These are phyloP conservation scores for Litchi chinensis DNA, from an alignment of 345 rosid genomes.

Conservation along the genomic window DNA sequence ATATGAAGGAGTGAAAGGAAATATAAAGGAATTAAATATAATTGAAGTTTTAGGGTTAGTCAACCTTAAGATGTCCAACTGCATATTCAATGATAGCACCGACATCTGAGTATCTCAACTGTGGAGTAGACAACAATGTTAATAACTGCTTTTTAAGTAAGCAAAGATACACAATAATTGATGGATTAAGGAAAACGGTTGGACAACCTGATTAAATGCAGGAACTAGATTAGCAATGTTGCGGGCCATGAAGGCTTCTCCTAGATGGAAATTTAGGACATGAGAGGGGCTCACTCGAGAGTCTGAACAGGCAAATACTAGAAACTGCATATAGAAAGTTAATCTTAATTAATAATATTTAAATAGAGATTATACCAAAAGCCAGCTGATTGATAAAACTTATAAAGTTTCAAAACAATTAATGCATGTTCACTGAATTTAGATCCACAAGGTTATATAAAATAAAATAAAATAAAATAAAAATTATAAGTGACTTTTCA, in stretches of 20 bases:
- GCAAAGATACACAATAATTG: too few relatives aligned
- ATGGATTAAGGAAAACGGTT: not conserved
- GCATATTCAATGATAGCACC: slow-evolving; percentile 35
- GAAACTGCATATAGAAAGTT: slow-evolving; percentile 7
- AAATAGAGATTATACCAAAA: not conserved
- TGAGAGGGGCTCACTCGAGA: slow-evolving; percentile 57
- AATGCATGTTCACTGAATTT: too few relatives aligned
- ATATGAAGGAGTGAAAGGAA: not conserved
- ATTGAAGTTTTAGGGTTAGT: not conserved
- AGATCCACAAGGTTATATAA: too few relatives aligned
- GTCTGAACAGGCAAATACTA: slow-evolving; percentile 54
- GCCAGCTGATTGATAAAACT: too few relatives aligned
- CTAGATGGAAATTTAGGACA: slow-evolving; percentile 50
- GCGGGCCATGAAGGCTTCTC: slow-evolving; percentile 55
- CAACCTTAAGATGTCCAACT: slow-evolving; percentile 3
- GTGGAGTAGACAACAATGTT: not conserved
- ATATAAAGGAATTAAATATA: too few relatives aligned
- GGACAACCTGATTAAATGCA: slow-evolving; percentile 45
- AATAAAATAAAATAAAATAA: too few relatives aligned
- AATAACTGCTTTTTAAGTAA: not conserved
- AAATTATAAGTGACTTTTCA: too few relatives aligned
- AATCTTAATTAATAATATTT: too few relatives aligned
- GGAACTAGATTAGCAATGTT: slow-evolving; percentile 61
- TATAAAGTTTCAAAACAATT: too few relatives aligned
- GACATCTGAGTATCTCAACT: slow-evolving; percentile 26